Evolutionary conservation across 148 eudicot genomes (phyloP).

Genomic region (Polygonum aviculare): DNA sequence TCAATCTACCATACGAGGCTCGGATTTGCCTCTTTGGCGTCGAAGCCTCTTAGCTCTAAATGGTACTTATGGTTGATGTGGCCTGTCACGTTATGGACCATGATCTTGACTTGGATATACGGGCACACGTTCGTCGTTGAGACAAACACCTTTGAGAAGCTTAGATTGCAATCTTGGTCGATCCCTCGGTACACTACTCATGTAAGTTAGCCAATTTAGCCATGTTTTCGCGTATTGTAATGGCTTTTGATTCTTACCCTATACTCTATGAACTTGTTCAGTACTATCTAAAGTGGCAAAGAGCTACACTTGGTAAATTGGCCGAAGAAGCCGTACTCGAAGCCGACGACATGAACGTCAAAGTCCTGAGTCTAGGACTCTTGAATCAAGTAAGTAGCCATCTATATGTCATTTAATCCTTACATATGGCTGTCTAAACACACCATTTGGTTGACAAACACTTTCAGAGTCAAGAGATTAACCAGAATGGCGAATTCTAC

Average conservation of each 20-base stretch:
- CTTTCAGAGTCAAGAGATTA: slow-evolving; percentile 23
- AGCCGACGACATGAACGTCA: slow-evolving; percentile 38
- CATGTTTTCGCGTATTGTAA: background rate
- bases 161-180: slow-evolving; percentile 42
- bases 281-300: slow-evolving; percentile 43
- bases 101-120: slow-evolving; percentile 22
- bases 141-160: slow-evolving; percentile 31
- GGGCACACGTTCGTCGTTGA: slow-evolving; percentile 22
- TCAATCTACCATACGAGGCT: slow-evolving; percentile 31
- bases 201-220: slow-evolving; percentile 14
- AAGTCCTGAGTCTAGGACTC: slow-evolving; percentile 49
- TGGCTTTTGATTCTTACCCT: background rate
- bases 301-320: slow-evolving; percentile 26
- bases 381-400: slow-evolving; percentile 43
- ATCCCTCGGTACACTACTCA: slow-evolving; percentile 39
- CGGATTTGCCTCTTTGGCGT: slow-evolving; percentile 34
- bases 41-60: slow-evolving; percentile 22
- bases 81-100: slow-evolving; percentile 26
- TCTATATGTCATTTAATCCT: background rate
- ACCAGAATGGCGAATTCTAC: slow-evolving; percentile 25
- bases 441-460: background rate
- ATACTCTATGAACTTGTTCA: slow-evolving; percentile 7
- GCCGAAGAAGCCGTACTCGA: slow-evolving; percentile 48
- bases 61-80: slow-evolving; percentile 27
- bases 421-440: background rate